These are phyloP conservation scores for Mycena galopus DNA, from an alignment of 768 basidiomycete species.

Conservation along the genomic window DNA sequence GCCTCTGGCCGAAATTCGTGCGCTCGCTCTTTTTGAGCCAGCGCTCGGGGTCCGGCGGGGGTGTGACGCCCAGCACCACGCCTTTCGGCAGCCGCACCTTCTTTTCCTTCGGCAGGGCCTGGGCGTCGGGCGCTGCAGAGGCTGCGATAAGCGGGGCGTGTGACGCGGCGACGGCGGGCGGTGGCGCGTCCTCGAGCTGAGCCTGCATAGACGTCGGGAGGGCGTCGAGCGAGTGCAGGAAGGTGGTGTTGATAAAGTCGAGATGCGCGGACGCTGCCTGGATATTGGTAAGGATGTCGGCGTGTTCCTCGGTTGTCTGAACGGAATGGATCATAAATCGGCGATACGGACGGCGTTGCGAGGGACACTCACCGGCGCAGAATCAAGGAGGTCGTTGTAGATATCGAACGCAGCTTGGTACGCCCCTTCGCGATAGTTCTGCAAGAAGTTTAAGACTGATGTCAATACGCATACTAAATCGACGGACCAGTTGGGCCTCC, in stretches of 20 bases:
- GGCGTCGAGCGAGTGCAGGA: conserved; percentile 71
- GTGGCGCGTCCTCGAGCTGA: conserved; percentile 72
- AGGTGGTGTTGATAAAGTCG: conserved; percentile 84
- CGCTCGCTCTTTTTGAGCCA: conserved; percentile 92
- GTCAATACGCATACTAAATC: not conserved
- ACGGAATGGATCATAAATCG: conserved; percentile 7
- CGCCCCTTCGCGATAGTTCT: conserved; percentile 85
- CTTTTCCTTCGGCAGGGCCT: conserved; percentile 50
- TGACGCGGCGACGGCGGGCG: conserved; percentile 58
- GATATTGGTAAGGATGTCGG: conserved; percentile 89
- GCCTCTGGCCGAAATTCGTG: conserved; percentile 67
- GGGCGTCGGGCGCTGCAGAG: conserved; percentile 41
- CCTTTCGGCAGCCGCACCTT: conserved; percentile 79
- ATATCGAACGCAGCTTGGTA: conserved; percentile 82
- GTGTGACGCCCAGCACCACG: conserved; percentile 84
- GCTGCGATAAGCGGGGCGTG: conserved; percentile 48
- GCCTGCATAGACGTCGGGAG: conserved; percentile 65
- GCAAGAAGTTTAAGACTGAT: not conserved
- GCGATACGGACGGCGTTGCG: not conserved
- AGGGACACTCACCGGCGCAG: conserved; percentile 71
- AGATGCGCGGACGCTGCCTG: conserved; percentile 85
- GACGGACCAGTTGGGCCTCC: conserved; percentile 88
- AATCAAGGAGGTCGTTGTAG: conserved; percentile 86
- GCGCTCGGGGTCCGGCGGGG: conserved; percentile 86
- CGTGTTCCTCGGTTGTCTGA: conserved; percentile 88